These are phyloP conservation scores for Xylaria polymorpha DNA, from an alignment of 2,329 filamentous ascomycete genomes.

Conservation along the genomic window DNA sequence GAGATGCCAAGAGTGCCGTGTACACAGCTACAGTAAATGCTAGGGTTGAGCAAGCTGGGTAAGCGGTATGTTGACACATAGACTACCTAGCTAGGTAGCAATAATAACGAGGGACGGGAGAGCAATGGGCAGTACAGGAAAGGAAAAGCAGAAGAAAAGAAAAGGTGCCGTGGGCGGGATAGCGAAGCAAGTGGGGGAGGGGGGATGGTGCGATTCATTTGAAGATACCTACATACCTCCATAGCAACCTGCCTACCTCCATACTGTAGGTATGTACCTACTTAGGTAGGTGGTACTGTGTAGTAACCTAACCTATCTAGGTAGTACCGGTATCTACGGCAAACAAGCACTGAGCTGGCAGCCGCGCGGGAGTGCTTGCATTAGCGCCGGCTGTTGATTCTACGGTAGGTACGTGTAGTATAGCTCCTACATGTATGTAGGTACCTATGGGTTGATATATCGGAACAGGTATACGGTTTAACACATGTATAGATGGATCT, in stretches of 20 bases:
- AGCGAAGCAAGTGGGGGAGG: conserved; percentile 6
- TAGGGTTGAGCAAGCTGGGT: neutral
- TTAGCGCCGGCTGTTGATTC: conserved; percentile 28
- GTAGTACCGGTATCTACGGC: neutral
- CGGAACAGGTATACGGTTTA: no score
- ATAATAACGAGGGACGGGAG: neutral
- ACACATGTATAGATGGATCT: neutral
- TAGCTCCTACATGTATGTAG: no score
- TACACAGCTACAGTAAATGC: neutral
- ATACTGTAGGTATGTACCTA: neutral
- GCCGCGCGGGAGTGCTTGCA: conserved; percentile 29
- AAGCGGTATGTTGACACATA: no score
- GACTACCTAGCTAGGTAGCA: no score
- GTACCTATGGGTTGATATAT: no score
- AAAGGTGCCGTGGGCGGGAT: neutral
- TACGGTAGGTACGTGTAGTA: no score
- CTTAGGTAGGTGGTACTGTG: neutral
- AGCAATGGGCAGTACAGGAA: neutral
- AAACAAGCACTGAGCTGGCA: neutral
- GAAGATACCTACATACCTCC: no score
- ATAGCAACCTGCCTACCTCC: no score
- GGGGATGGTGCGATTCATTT: neutral
- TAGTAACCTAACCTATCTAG: neutral
- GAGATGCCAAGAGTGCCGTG: neutral
- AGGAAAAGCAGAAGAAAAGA: neutral